These are phyloP conservation scores for Echinosophora koreensis DNA, from an alignment of 306 rosid species.

Conservation along the genomic window DNA sequence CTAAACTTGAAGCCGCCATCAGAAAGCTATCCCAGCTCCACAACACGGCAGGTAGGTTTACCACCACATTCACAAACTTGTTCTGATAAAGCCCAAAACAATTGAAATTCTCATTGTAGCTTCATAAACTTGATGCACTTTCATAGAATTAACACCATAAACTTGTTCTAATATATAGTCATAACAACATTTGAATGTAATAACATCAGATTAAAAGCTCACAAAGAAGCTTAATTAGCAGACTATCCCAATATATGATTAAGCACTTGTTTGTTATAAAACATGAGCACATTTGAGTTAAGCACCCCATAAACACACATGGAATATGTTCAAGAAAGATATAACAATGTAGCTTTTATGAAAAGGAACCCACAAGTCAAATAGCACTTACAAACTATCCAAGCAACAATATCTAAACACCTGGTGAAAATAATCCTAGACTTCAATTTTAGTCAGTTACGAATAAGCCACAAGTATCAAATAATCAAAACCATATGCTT, in stretches of 20 bases:
- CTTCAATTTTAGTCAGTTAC: background rate
- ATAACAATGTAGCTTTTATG: background rate
- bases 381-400: background rate
- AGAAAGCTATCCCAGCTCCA: conserved; percentile 1
- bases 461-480: background rate
- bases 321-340: background rate
- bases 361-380: background rate
- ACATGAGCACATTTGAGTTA: background rate
- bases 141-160: background rate
- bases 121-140: background rate
- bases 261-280: background rate
- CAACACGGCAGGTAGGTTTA: background rate
- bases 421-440: background rate
- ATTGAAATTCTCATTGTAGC: background rate
- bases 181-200: background rate
- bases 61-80: background rate
- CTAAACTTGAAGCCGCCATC: background rate
- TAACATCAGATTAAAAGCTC: background rate
- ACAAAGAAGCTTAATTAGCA: background rate
- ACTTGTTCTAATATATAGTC: background rate
- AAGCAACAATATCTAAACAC: background rate
- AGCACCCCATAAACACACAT: background rate
- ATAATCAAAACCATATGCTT: background rate
- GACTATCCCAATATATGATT: background rate
- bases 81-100: background rate